phyloP scores from a whole-genome alignment of 352 stramenopile genomes.

The Phytophthora fragariaefolia region DNA sequence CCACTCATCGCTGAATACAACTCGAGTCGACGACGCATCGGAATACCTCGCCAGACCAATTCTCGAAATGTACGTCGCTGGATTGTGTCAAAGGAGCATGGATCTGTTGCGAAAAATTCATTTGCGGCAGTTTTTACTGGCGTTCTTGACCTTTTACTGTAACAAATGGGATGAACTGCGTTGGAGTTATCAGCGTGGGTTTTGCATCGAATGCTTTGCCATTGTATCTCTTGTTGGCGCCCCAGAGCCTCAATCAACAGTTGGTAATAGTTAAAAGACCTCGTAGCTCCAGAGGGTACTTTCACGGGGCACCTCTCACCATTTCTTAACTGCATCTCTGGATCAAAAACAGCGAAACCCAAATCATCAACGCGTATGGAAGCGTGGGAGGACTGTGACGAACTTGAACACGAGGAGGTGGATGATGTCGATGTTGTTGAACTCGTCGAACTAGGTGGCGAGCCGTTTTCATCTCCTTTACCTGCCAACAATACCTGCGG shows the following conservation, averaged over 20 bases:
- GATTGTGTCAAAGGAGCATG: slow-evolving; percentile 8
- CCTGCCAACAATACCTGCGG: background rate
- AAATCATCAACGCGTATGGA: slow-evolving; percentile 47
- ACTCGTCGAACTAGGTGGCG: slow-evolving; percentile 16
- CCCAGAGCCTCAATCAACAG: slow-evolving; percentile 50
- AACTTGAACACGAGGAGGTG: slow-evolving; percentile 22
- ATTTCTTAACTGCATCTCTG: slow-evolving; percentile 33
- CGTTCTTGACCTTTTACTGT: background rate
- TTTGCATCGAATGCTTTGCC: slow-evolving; percentile 30
- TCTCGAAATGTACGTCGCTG: slow-evolving; percentile 21
- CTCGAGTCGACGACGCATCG: slow-evolving; percentile 41
- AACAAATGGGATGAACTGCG: background rate
- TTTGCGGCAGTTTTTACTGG: background rate
- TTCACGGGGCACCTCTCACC: slow-evolving; percentile 26
- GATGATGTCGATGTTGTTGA: slow-evolving; percentile 32
- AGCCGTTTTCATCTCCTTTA: slow-evolving; percentile 3
- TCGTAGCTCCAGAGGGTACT: slow-evolving; percentile 7
- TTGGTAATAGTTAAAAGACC: slow-evolving; percentile 58
- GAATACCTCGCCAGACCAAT: slow-evolving; percentile 63
- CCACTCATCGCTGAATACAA: slow-evolving; percentile 63
- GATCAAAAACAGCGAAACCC: slow-evolving; percentile 60
- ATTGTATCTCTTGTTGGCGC: slow-evolving; percentile 47
- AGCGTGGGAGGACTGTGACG: slow-evolving; percentile 14
- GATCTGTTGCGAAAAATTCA: background rate
- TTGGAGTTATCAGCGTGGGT: background rate